Evolutionary conservation across 495 filamentous ascomycete species (phyloP).

Genomic region (Aspergillus haitiensis): DNA sequence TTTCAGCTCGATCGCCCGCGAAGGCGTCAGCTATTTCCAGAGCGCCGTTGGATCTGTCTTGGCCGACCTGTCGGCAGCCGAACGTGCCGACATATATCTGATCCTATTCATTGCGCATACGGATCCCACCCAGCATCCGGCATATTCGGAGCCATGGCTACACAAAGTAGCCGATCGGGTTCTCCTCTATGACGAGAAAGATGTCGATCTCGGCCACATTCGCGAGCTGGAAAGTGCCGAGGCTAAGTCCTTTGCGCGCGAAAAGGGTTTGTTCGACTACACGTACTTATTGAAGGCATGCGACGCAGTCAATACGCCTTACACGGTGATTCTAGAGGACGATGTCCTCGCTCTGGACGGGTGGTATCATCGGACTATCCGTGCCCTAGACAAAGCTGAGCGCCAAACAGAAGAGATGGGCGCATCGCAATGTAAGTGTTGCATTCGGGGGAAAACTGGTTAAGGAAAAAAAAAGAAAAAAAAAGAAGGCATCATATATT

Average conservation of each 20-base stretch:
- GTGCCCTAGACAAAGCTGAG: slow-evolving; percentile 39
- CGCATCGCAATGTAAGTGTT: slow-evolving; percentile 26
- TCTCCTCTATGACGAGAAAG: slow-evolving; percentile 40
- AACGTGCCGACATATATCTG: slow-evolving; percentile 45
- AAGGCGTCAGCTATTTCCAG: slow-evolving; percentile 40
- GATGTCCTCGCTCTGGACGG: slow-evolving; percentile 51
- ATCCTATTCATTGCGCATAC: slow-evolving; percentile 52
- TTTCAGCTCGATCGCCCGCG: slow-evolving; percentile 24
- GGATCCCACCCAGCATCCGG: slow-evolving; percentile 44
- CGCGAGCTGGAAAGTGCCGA: slow-evolving; percentile 19
- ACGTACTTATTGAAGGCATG: slow-evolving; percentile 46
- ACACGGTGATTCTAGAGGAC: slow-evolving; percentile 54
- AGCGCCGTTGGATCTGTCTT: slow-evolving; percentile 49
- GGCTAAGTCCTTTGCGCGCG: slow-evolving; percentile 16
- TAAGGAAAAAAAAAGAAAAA: too few relatives aligned
- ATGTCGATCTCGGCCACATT: slow-evolving; percentile 27
- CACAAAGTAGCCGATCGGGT: slow-evolving; percentile 44
- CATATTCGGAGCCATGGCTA: slow-evolving; percentile 49
- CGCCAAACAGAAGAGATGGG: slow-evolving; percentile 27
- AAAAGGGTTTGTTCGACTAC: slow-evolving; percentile 49
- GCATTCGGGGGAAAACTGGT: too few relatives aligned
- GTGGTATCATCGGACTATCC: slow-evolving; percentile 48
- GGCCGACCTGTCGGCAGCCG: slow-evolving; percentile 42
- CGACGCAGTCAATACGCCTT: slow-evolving; percentile 34
- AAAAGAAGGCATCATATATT: too few relatives aligned